Evolutionary conservation across 208 protist species (phyloP).

Genomic region (Endotrypanum monterogeii): DNA sequence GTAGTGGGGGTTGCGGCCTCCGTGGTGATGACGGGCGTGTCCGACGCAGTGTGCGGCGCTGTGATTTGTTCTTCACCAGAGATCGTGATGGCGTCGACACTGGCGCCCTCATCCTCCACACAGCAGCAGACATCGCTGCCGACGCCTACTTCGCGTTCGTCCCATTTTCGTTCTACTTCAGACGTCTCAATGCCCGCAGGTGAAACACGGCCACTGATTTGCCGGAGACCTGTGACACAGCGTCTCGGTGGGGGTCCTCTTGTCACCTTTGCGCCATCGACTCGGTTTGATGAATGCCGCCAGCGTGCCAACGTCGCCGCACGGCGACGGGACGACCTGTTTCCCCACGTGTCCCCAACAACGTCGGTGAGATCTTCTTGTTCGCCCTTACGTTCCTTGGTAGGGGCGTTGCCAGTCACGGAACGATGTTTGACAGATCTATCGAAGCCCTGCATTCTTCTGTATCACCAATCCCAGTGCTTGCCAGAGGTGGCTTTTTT

Average conservation of each 20-base stretch:
- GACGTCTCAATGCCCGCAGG: not conserved
- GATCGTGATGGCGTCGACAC: not conserved
- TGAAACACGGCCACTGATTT: not conserved
- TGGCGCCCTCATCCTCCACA: not conserved
- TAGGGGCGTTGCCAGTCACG: not conserved
- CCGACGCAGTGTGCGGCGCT: too few species aligned
- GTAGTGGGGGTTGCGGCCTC: not conserved
- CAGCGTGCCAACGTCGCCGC: slow-evolving; percentile 24
- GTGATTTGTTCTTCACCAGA: not conserved
- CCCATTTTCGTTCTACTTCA: not conserved
- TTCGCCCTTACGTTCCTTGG: not conserved
- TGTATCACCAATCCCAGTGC: not conserved
- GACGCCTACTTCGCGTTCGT: not conserved
- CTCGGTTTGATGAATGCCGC: slow-evolving; percentile 14
- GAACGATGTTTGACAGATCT: not conserved
- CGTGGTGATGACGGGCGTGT: not conserved
- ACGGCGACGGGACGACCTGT: not conserved
- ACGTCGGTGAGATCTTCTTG: not conserved
- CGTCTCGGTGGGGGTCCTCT: not conserved
- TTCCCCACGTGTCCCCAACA: too few species aligned
- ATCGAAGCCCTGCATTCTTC: not conserved
- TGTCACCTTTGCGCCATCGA: slow-evolving; percentile 23
- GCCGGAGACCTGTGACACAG: not conserved
- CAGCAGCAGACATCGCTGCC: not conserved
- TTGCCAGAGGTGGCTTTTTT: not conserved